Conservation (phyloP, 257 asterid genomes). For the Sherardia arvensis region DNA sequence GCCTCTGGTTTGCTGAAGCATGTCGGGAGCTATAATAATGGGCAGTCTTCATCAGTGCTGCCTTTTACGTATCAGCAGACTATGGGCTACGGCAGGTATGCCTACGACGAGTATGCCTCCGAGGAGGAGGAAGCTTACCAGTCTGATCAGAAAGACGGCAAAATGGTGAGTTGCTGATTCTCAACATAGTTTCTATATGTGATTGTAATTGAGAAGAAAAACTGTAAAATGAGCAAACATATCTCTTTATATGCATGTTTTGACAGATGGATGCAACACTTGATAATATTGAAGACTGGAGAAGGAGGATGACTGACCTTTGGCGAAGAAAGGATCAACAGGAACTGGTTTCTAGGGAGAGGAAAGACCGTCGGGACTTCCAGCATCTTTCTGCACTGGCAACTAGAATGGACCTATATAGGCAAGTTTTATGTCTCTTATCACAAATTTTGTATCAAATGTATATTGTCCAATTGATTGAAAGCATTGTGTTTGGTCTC, state of each 20-base stretch:
- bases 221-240: not conserved
- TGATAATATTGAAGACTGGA: conserved; percentile 89
- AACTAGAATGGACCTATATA: conserved; percentile 68
- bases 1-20: conserved; percentile 28
- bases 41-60: conserved; percentile 21
- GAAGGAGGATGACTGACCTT: conserved; percentile 58
- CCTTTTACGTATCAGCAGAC: conserved; percentile 49
- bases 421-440: conserved; percentile 32
- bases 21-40: conserved; percentile 19
- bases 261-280: conserved; percentile 55
- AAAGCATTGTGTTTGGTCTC: conserved; percentile 5
- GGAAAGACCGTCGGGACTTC: conserved; percentile 80
- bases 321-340: conserved; percentile 51
- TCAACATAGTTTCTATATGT: not conserved
- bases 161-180: conserved; percentile 32
- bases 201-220: not conserved
- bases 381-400: conserved; percentile 73
- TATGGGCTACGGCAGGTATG: conserved; percentile 56
- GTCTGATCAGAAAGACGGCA: conserved; percentile 26
- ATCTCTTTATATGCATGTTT: conserved; percentile 5
- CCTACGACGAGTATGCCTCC: conserved; percentile 57
- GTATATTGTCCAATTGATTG: not conserved
- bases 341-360: conserved; percentile 69
- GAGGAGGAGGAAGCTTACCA: conserved; percentile 39
- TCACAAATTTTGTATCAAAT: not conserved